Base-by-base conservation (phyloP, 257 asterid genomes). In the Penstemon eatonii region DNA sequence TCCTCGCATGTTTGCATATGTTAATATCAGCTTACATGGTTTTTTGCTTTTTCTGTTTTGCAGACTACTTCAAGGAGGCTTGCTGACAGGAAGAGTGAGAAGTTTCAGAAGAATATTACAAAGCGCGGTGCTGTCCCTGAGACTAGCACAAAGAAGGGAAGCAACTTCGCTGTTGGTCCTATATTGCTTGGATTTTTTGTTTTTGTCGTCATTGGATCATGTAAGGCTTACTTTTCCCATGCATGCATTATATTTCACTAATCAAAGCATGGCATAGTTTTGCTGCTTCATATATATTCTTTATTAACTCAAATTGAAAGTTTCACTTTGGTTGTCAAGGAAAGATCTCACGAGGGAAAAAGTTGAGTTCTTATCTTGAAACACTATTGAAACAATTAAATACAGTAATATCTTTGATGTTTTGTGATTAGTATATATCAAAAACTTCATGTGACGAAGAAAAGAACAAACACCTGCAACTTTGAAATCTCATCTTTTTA, bases 31-130 rank as follows among this genome's bases (percentile, higher is more conserved):
- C 40, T 56, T 6, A 1, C 9, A 36, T 64, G 18, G 10, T 63
- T 8, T 56, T 13, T 55, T 5, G 8, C n/a, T 7, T 18, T 54
- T 8, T 42, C 12, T 18, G 0, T 51, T 51, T 1, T 65, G 15
- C 85, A 93, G 99, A 93, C 97, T 62, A 91, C 96, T 46, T 87
- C 99, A 63, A 87, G 84, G 87, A 92, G 96, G 80, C 85, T 93
- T 64, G 90, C 96, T 55, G 90, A 75, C 72, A 88, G 95, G 87
- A 93, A 93, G 85, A 73, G 89, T 5, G 92, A 83, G 90, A 93
- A 46, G 81, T 93, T 93, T 66, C 92, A 93, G 82, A 93, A 91
- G 89, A 93, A 93, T 74, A 89, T 93, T 33, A 89, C 96, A 56
- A 90, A 67, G 75, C 81, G 99, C 13, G 99, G 97, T 71, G 74